These are phyloP conservation scores for Solanum pimpinellifolium DNA, from an alignment of 257 asterid genomes.

Conservation along the genomic window DNA sequence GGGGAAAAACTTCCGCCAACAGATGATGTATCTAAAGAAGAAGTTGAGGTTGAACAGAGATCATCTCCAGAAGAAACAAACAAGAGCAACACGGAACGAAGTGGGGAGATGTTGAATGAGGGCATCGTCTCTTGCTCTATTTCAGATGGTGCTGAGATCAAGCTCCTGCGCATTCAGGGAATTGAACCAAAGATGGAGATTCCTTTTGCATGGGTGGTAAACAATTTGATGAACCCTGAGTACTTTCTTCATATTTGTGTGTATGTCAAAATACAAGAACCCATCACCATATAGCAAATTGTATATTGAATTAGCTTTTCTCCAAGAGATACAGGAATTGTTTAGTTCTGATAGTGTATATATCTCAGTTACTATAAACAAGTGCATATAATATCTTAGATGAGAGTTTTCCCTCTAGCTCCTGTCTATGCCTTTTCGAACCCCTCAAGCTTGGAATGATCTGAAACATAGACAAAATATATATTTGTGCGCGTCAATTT, in stretches of 20 bases:
- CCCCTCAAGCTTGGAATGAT: not conserved
- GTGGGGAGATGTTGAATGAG: conserved; percentile 16
- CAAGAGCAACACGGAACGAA: conserved; percentile 19
- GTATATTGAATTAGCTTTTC: not conserved
- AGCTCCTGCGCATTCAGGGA: conserved; percentile 82
- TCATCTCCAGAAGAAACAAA: conserved; percentile 23
- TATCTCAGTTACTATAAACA: not conserved
- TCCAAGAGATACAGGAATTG: not conserved
- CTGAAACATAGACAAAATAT: not conserved
- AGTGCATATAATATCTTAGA: not conserved
- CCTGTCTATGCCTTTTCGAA: not conserved
- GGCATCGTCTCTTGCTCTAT: conserved; percentile 9
- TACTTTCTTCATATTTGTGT: conserved; percentile 88
- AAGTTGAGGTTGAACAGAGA: conserved; percentile 31
- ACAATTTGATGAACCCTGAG: conserved; percentile 88
- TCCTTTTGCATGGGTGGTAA: conserved; percentile 91
- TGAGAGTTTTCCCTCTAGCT: not conserved
- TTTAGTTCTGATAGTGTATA: not conserved
- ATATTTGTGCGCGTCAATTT: not conserved
- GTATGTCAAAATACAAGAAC: conserved; percentile 43
- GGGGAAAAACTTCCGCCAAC: conserved; percentile 14
- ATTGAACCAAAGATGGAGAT: conserved; percentile 77
- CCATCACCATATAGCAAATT: conserved; percentile 20
- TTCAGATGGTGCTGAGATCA: conserved; percentile 40
- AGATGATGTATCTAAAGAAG: conserved; percentile 7